phyloP scores from a whole-genome alignment of 2,329 filamentous ascomycete genomes.

The Neurospora sp. region DNA sequence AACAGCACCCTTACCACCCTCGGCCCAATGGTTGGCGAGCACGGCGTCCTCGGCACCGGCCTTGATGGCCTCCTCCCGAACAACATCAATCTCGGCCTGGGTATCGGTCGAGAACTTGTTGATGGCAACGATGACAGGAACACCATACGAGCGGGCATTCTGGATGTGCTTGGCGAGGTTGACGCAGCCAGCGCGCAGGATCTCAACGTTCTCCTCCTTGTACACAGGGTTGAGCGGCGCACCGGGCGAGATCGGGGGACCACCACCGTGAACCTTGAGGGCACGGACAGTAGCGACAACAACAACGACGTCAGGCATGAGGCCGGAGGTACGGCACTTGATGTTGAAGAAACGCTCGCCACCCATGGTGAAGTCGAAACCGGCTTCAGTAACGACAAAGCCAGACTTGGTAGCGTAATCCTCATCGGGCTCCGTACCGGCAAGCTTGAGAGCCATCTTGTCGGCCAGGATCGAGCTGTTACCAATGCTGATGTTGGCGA shows the following conservation, averaged over 20 bases:
- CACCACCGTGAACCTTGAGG: constrained; percentile 93
- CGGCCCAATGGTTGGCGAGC: constrained; percentile 91
- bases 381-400: constrained; percentile 92
- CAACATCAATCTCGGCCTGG: constrained; percentile 78
- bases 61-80: constrained; percentile 82
- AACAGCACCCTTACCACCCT: constrained; percentile 82
- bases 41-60: constrained; percentile 93
- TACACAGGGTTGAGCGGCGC: constrained; percentile 81
- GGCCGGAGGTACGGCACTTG: constrained; percentile 91
- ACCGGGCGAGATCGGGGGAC: constrained; percentile 84
- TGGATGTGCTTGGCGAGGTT: constrained; percentile 93
- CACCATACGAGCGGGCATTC: constrained; percentile 81
- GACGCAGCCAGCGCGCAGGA: constrained; percentile 81
- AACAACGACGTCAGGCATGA: constrained; percentile 87
- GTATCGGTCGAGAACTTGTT: constrained; percentile 96
- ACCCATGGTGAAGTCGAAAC: constrained; percentile 99
- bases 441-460: constrained; percentile 89
- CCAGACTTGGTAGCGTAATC: constrained; percentile 73
- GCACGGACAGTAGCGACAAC: constrained; percentile 93
- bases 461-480: constrained; percentile 93
- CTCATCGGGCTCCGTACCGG: constrained; percentile 88
- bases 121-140: constrained; percentile 93
- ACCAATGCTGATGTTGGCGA: constrained; percentile 96
- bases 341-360: constrained; percentile 99
- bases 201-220: constrained; percentile 84